Percentiles rank a stretch among this genome's conserved stretches.
Evolutionary conservation across 345 rosid genomes (phyloP).

Genomic region (Viola odorata): DNA sequence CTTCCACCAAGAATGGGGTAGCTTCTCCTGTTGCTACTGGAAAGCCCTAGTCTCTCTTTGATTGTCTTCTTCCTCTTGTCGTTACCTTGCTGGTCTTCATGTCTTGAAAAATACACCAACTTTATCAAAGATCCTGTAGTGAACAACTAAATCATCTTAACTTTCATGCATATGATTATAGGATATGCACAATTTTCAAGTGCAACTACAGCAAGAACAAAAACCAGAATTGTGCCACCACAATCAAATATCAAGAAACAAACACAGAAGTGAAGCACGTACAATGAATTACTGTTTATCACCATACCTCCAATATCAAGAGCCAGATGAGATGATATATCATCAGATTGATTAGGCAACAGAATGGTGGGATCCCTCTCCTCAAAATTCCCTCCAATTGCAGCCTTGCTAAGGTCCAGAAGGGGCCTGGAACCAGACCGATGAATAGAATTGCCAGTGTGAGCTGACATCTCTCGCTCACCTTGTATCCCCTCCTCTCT

Average conservation of each 20-base stretch:
- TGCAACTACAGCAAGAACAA: neutral
- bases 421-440: slow-evolving; percentile 94
- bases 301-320: slow-evolving; percentile 88
- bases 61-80: slow-evolving; percentile 67
- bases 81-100: slow-evolving; percentile 54
- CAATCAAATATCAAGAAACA: neutral
- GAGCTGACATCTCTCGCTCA: slow-evolving; percentile 68
- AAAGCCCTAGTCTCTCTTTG: slow-evolving; percentile 70
- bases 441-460: slow-evolving; percentile 56
- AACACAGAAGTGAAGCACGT: neutral
- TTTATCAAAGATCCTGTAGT: slow-evolving; percentile 89
- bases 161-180: neutral
- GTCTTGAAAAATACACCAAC: slow-evolving; percentile 94
- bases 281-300: neutral
- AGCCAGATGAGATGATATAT: slow-evolving; percentile 90
- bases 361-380: slow-evolving; percentile 92
- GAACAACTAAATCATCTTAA: slow-evolving; percentile 6
- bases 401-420: slow-evolving; percentile 95
- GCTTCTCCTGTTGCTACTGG: slow-evolving; percentile 78
- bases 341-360: slow-evolving; percentile 97
- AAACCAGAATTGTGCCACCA: neutral
- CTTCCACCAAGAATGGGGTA: slow-evolving; percentile 97
- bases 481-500: slow-evolving; percentile 30
- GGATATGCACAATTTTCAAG: neutral
- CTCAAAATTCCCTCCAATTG: slow-evolving; percentile 86